These are phyloP conservation scores for Glycine tomentella DNA, from an alignment of 306 rosid species.

Conservation along the genomic window DNA sequence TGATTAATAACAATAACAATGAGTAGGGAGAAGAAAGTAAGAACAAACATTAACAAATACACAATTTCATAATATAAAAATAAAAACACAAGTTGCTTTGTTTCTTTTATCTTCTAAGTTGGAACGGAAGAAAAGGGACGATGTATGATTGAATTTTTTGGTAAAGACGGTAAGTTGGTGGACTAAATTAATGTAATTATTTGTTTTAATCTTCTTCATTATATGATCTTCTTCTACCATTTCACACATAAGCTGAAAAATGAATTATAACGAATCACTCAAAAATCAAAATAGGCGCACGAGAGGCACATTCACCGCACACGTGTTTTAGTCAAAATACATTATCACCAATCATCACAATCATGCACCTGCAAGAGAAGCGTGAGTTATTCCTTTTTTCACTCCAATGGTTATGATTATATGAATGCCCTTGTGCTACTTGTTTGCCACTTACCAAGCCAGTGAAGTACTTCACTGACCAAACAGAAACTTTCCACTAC, in stretches of 20 bases:
- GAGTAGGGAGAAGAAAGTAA: neutral
- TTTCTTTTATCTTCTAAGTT: neutral
- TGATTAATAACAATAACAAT: neutral
- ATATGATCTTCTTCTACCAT: neutral
- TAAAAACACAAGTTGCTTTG: neutral
- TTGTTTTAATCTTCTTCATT: neutral
- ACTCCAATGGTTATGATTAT: conserved; percentile 41
- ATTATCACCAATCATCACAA: conserved; percentile 56
- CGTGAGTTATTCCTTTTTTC: conserved; percentile 42
- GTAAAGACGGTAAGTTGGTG: neutral
- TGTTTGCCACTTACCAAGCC: conserved; percentile 48
- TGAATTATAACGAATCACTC: conserved; percentile 11
- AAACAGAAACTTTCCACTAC: conserved; percentile 46
- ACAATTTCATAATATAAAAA: neutral
- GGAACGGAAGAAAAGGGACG: neutral
- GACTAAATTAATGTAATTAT: neutral
- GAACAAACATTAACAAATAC: neutral
- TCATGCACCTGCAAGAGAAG: conserved; percentile 46
- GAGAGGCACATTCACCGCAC: conserved; percentile 38
- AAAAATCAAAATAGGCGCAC: conserved; percentile 38
- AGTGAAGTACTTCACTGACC: conserved; percentile 30
- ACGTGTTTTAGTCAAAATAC: conserved; percentile 56
- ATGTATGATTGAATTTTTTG: neutral
- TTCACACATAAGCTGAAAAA: neutral
- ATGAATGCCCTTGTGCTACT: conserved; percentile 33